phyloP scores from a whole-genome alignment of 768 basidiomycete species.

The Rhizopogon vinicolor region DNA sequence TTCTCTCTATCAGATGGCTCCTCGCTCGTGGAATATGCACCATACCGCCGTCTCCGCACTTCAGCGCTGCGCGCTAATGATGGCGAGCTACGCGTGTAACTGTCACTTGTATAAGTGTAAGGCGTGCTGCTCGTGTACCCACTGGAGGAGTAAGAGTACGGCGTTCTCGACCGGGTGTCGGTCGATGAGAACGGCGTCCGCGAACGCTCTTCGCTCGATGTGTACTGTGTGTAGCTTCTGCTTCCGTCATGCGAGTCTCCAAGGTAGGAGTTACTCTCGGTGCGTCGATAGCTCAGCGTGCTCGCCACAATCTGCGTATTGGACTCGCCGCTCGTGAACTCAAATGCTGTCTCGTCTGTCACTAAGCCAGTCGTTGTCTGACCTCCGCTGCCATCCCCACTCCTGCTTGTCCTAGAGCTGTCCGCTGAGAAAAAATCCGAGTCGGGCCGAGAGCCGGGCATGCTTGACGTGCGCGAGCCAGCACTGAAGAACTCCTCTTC shows the following conservation, averaged over 20 bases:
- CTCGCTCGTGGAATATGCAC: conserved; percentile 31
- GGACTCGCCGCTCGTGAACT: conserved; percentile 31
- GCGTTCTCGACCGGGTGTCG: conserved; percentile 4
- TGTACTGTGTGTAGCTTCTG: conserved; percentile 26
- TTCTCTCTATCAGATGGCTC: conserved; percentile 59
- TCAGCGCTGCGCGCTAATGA: conserved; percentile 58
- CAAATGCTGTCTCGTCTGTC: conserved; percentile 36
- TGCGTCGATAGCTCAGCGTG: conserved; percentile 46
- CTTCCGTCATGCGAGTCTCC: conserved; percentile 49
- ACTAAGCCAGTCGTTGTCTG: conserved; percentile 25
- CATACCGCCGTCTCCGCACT: conserved; percentile 48
- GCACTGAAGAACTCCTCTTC: conserved; percentile 48
- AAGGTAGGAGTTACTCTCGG: conserved; percentile 51
- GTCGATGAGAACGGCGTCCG: conserved; percentile 5
- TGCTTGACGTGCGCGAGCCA: conserved; percentile 28
- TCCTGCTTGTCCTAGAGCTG: conserved; percentile 23
- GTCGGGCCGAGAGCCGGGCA: conserved; percentile 18
- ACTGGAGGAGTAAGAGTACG: conserved; percentile 11
- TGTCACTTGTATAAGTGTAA: conserved; percentile 21
- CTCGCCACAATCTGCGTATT: conserved; percentile 46
- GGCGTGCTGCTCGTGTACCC: conserved; percentile 12
- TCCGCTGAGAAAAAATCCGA: conserved; percentile 33
- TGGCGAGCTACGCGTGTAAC: conserved; percentile 33
- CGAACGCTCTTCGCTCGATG: background rate
- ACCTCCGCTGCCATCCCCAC: conserved; percentile 14